Percentiles rank a stretch among this genome's conserved stretches.
phyloP scores from a whole-genome alignment of 495 filamentous ascomycete species.

The Neurospora sp. region DNA sequence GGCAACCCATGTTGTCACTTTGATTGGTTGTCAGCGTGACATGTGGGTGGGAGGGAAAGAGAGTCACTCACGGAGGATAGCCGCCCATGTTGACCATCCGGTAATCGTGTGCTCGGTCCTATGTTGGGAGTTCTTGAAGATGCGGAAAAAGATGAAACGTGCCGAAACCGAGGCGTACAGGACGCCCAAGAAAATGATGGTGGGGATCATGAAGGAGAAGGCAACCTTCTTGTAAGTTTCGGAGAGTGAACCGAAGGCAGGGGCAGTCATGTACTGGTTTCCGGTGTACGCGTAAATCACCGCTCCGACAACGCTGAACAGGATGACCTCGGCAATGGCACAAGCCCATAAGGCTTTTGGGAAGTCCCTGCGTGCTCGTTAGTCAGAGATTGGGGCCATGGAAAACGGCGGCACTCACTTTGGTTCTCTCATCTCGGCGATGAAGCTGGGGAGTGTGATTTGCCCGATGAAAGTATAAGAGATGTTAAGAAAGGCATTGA shows the following conservation, averaged over 20 bases:
- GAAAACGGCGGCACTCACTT: conserved; percentile 4
- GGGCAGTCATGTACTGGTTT: conserved; percentile 70
- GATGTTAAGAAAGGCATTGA: conserved; percentile 83
- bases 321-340: conserved; percentile 72
- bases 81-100: conserved; percentile 70
- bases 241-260: conserved; percentile 73
- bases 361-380: conserved; percentile 48
- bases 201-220: conserved; percentile 90
- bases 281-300: conserved; percentile 76
- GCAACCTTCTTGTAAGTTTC: conserved; percentile 68
- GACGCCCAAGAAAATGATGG: conserved; percentile 79
- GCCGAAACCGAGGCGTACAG: conserved; percentile 81
- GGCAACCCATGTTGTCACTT: conserved; percentile 56
- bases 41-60: too few relatives aligned
- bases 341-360: conserved; percentile 83
- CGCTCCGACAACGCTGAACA: conserved; percentile 67
- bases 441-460: conserved; percentile 84
- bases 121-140: conserved; percentile 69
- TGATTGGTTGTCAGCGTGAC: conserved; percentile 11
- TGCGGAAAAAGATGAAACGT: conserved; percentile 77
- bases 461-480: conserved; percentile 89
- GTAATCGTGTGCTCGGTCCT: conserved; percentile 69
- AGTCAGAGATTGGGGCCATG: not conserved
- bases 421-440: conserved; percentile 83
- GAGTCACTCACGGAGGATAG: conserved; percentile 44